Conservation (phyloP, 2,329 filamentous ascomycete species). For the Neoscytalidium dimidiatum region DNA sequence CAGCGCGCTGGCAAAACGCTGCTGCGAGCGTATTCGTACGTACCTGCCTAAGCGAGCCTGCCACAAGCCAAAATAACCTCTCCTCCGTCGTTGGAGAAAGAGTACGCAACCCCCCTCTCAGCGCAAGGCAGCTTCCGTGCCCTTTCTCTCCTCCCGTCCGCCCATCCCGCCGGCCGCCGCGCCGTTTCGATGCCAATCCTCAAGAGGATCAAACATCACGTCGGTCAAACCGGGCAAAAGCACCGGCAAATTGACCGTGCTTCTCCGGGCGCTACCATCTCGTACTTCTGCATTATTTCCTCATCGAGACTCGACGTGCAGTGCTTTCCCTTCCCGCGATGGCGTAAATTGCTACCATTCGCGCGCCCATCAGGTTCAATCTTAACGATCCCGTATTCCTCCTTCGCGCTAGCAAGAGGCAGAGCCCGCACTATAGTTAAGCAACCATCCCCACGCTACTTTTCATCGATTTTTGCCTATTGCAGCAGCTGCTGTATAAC, state of each 20-base stretch:
- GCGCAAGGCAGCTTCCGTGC: neutral
- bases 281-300: no score
- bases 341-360: no score
- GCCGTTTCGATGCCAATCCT: neutral
- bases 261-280: neutral
- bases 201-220: neutral
- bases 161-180: neutral
- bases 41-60: constrained; percentile 2
- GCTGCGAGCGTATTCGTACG: neutral
- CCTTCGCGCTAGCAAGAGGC: neutral
- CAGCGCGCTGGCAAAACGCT: neutral
- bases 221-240: neutral
- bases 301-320: no score
- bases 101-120: neutral
- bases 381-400: neutral
- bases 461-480: constrained; percentile 9
- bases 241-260: neutral
- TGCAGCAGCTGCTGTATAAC: constrained; percentile 8
- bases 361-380: neutral
- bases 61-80: neutral
- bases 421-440: neutral
- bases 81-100: neutral
- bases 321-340: no score
- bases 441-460: neutral
- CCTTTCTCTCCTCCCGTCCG: neutral